These are phyloP conservation scores for Cyclotella atomus DNA, from an alignment of 108 stramenopile genomes.

Conservation along the genomic window DNA sequence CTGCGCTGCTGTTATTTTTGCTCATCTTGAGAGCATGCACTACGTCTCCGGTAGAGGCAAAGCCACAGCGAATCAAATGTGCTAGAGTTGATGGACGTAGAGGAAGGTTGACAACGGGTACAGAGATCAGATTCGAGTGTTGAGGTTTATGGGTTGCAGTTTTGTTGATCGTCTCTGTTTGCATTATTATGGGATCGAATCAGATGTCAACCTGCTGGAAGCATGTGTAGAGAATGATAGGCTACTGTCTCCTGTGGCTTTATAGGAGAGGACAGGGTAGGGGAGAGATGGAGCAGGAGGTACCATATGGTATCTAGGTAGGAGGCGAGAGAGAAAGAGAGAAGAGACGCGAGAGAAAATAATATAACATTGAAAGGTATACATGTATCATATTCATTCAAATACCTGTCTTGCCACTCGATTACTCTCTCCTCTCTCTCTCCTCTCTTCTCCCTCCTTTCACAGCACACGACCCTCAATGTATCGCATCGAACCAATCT, in stretches of 20 bases:
- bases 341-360: no score
- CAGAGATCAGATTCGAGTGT: slow-evolving; percentile 22
- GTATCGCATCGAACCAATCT: neutral
- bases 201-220: neutral
- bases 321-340: no score
- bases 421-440: no score
- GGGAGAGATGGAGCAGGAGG: no score
- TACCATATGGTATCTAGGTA: no score
- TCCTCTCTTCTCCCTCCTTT: no score
- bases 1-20: neutral
- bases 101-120: slow-evolving; percentile 60
- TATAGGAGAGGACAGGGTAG: no score
- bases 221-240: no score
- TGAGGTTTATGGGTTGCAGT: neutral
- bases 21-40: slow-evolving; percentile 20
- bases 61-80: slow-evolving; percentile 66
- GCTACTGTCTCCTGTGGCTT: no score
- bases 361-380: no score
- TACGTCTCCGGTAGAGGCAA: slow-evolving; percentile 63
- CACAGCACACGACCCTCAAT: neutral
- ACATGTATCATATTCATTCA: no score
- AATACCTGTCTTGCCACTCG: no score
- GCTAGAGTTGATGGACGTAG: slow-evolving; percentile 77
- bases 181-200: neutral
- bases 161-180: neutral